These are phyloP conservation scores for Protea cynaroides DNA, from an alignment of 164 flowering plant genomes.

Conservation along the genomic window DNA sequence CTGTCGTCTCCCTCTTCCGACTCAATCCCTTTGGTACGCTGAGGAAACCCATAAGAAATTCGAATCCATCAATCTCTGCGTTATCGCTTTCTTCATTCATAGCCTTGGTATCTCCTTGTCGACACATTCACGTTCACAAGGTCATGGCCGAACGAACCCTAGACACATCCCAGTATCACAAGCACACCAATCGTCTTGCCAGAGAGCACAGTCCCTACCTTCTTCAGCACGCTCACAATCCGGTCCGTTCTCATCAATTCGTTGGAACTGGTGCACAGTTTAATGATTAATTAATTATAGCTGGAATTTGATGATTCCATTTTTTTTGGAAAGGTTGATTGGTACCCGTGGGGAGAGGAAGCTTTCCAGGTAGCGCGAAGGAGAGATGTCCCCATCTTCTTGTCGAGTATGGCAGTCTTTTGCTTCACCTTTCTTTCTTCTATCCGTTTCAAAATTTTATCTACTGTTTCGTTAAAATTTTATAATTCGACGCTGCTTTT, in stretches of 20 bases:
- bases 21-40: constrained; percentile 14
- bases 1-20: not conserved
- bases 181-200: constrained; percentile 73
- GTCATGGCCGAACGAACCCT: constrained; percentile 52
- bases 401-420: constrained; percentile 53
- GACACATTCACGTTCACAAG: constrained; percentile 29
- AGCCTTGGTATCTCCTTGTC: constrained; percentile 7
- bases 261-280: not conserved
- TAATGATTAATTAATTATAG: too few relatives aligned
- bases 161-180: constrained; percentile 22
- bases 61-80: not conserved
- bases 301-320: not conserved
- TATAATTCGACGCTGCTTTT: not conserved
- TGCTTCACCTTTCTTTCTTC: not conserved
- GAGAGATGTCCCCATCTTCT: constrained; percentile 79
- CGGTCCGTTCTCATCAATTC: constrained; percentile 34
- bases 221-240: constrained; percentile 96
- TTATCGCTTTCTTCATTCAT: constrained; percentile 14
- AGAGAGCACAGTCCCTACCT: constrained; percentile 92
- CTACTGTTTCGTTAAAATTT: not conserved
- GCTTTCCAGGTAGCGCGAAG: constrained; percentile 77
- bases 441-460: not conserved
- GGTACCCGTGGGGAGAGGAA: constrained; percentile 99
- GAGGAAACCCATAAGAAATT: not conserved
- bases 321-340: constrained; percentile 57